Evolutionary conservation across 2,329 filamentous ascomycete genomes (phyloP).

Genomic region (Didymosphaeria variabile): DNA sequence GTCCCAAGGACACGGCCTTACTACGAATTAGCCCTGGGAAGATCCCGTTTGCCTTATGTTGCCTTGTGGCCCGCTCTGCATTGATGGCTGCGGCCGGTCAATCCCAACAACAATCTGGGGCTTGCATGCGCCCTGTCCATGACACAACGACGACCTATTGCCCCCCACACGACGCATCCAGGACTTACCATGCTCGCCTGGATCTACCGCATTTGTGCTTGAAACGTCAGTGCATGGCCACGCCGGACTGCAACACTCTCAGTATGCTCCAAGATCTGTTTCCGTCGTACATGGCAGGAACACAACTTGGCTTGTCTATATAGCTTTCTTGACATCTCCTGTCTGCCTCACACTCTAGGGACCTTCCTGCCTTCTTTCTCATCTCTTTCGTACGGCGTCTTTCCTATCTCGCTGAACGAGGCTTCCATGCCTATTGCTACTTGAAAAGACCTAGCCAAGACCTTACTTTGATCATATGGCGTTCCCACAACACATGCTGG

Average conservation of each 20-base stretch:
- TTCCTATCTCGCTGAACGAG: neutral
- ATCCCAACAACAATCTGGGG: conserved; percentile 21
- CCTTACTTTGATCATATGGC: neutral
- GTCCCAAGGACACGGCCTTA: conserved; percentile 2
- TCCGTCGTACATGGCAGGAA: conserved; percentile 3
- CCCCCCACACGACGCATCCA: neutral
- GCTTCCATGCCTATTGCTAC: neutral
- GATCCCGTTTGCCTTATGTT: conserved; percentile 23
- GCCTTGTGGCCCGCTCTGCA: conserved; percentile 5
- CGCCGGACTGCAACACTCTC: conserved; percentile 1
- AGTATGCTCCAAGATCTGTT: neutral
- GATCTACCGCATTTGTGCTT: conserved; percentile 5
- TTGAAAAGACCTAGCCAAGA: neutral
- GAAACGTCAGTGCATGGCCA: conserved; percentile 7
- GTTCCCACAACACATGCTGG: conserved; percentile 4
- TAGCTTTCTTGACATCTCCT: conserved; percentile 9
- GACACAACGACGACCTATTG: conserved; percentile 17
- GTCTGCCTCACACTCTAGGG: neutral
- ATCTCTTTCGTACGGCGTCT: neutral
- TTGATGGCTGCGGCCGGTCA: conserved; percentile 23
- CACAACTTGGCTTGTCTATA: conserved; percentile 15
- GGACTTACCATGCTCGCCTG: conserved; percentile 1
- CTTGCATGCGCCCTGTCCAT: conserved; percentile 16
- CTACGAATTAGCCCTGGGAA: conserved; percentile 9
- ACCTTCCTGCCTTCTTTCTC: neutral